Percentiles rank a stretch among this genome's conserved stretches.
Conservation (phyloP, 768 basidiomycete genomes). For the Sporobolomyces pararoseus region DNA sequence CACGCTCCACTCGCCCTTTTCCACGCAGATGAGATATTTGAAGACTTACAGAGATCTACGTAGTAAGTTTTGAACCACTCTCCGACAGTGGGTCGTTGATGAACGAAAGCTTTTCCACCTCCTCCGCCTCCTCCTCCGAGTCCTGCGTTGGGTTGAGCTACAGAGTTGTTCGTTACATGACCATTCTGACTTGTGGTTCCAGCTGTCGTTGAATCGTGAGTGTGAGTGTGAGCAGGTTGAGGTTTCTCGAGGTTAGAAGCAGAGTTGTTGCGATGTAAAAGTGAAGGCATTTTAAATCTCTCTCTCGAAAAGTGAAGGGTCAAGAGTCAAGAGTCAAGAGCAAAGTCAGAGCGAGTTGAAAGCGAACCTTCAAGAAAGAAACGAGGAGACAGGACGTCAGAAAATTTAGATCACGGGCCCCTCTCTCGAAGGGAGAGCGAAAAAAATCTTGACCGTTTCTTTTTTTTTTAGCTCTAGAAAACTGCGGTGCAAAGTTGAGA, state of each 20-base stretch:
- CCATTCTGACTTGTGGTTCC: background rate
- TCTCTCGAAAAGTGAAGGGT: background rate
- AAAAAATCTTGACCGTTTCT: no score
- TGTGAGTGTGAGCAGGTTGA: background rate
- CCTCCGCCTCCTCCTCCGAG: background rate
- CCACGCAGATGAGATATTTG: background rate
- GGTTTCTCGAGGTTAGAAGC: conserved; percentile 16
- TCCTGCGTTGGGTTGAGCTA: no score
- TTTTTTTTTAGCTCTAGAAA: no score
- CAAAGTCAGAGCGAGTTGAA: no score
- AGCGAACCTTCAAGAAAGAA: no score
- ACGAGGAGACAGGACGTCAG: background rate
- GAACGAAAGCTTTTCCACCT: conserved; percentile 12
- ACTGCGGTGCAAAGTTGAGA: no score
- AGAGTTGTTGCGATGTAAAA: conserved; percentile 1
- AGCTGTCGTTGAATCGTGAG: background rate
- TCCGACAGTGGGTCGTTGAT: conserved; percentile 48
- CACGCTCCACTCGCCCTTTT: no score
- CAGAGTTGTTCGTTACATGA: background rate
- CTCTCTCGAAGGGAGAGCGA: background rate
- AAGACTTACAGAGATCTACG: conserved; percentile 51
- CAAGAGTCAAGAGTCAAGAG: background rate
- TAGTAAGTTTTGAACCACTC: conserved; percentile 56
- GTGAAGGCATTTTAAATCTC: no score
- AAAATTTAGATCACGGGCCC: background rate